Conservation (phyloP, 2,329 filamentous ascomycete species). For the Scolecobasidium constrictum region DNA sequence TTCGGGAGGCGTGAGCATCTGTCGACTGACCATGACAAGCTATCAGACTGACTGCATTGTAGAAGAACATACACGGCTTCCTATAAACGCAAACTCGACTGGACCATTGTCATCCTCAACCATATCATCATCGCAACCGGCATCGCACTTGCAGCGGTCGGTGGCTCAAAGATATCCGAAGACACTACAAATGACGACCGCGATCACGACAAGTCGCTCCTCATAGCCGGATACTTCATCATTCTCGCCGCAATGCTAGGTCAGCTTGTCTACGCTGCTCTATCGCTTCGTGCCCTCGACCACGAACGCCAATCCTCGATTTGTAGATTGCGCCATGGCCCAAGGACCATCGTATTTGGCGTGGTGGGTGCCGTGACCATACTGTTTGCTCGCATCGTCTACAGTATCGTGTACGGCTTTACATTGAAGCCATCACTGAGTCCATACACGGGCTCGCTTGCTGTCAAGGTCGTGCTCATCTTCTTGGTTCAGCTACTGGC, state of each 20-base stretch:
- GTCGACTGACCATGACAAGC: not conserved
- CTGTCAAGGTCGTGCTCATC: not conserved
- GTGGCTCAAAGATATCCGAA: not conserved
- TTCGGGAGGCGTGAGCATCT: not conserved
- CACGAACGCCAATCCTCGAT: not conserved
- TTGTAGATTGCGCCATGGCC: not conserved
- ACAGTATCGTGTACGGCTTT: not conserved
- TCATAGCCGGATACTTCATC: conserved; percentile 3
- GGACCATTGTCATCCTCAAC: not conserved
- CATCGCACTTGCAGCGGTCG: not conserved
- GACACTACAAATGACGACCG: not conserved
- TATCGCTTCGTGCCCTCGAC: not conserved
- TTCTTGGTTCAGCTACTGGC: not conserved
- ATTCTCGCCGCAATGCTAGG: not conserved
- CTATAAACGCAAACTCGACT: not conserved
- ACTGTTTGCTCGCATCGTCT: not conserved
- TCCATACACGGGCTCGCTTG: not conserved
- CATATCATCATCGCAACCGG: not conserved
- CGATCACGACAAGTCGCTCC: not conserved
- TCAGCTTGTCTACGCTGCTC: not conserved
- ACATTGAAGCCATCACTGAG: not conserved
- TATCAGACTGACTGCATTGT: too few relatives aligned
- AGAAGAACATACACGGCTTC: not conserved
- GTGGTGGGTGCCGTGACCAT: not conserved
- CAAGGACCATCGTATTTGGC: not conserved